A percentile compares a stretch with the other conserved stretches of the same genome.
phyloP scores from a whole-genome alignment of 2,329 filamentous ascomycete species.

The Aspergillus novofumigatus region DNA sequence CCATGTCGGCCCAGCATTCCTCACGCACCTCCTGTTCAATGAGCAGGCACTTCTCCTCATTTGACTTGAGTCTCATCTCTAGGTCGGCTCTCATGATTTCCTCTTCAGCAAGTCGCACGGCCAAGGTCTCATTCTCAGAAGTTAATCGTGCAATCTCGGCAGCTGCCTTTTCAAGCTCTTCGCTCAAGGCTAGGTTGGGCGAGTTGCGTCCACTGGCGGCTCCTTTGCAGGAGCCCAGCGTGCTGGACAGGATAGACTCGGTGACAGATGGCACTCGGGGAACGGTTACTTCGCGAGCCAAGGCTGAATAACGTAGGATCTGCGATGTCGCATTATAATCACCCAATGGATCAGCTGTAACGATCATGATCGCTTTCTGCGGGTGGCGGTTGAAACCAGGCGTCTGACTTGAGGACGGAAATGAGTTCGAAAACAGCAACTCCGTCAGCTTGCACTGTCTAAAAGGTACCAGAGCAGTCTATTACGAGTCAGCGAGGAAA shows the following conservation, averaged over 20 bases:
- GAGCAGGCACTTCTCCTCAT: constrained; percentile 61
- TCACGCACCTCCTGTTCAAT: constrained; percentile 83
- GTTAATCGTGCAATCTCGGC: constrained; percentile 75
- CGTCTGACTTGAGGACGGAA: constrained; percentile 56
- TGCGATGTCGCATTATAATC: constrained; percentile 97
- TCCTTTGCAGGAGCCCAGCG: constrained; percentile 29
- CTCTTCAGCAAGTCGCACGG: constrained; percentile 66
- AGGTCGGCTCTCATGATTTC: constrained; percentile 64
- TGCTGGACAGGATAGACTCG: constrained; percentile 56
- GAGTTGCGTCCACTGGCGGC: constrained; percentile 42
- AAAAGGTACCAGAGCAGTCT: constrained; percentile 72
- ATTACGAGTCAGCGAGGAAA: constrained; percentile 14
- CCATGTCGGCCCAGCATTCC: constrained; percentile 84
- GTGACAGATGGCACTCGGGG: constrained; percentile 81
- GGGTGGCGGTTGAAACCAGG: constrained; percentile 56
- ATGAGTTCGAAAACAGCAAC: constrained; percentile 83
- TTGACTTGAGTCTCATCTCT: constrained; percentile 67
- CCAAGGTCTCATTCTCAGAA: constrained; percentile 72
- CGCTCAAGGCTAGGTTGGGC: constrained; percentile 36
- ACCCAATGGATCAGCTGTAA: constrained; percentile 85
- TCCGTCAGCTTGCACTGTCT: constrained; percentile 83
- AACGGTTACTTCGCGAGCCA: constrained; percentile 89
- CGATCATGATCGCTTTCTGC: constrained; percentile 91
- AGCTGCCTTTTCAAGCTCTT: constrained; percentile 77
- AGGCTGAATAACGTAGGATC: constrained; percentile 87